Base-by-base conservation (phyloP, 129 eudicot species). In the Pulicaria dysenterica region DNA sequence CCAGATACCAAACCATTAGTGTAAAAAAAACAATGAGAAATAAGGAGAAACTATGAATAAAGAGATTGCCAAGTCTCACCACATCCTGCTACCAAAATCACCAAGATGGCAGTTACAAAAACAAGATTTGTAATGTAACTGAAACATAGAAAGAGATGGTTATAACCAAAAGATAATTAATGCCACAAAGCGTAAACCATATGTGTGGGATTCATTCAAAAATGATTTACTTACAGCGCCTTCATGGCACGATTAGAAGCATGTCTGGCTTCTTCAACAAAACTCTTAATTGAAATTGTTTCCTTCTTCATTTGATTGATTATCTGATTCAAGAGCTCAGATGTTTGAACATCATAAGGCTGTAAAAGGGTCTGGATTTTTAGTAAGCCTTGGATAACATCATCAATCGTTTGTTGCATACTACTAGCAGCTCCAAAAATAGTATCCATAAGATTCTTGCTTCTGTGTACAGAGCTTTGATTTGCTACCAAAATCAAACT, bases 101-200 rank as follows among this genome's bases (percentile, higher is more conserved):
- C 81, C 78, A 83, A 66, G 74, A 83, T 88, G 34, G 79, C 46
- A 2, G 70, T 62, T 53, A 76, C 91, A 51, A 83, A 78, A 17
- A 81, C 87, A 78, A 88, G 81, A 77, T 83, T 88, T 57, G 81
- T 76, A 12, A 70, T 45, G 64, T 81, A 81, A 79, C 95, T 88
- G 72, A n/a, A 77, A 75, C 55, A 44, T 5, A 69, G 5, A 36
- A 60, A 42, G 3, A 65, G 3, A 4, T 37, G 37, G 49, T 73
- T 64, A 40, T 72, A 47, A 73, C 58, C 57, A 47, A 44, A 39
- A 10, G 7, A 39, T 43, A 47, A 4, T 10, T 43, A 47, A 4
- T 10, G 17, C 5, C 48, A 77, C 24, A 79, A 8, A 57, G 14
- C 4, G 8, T 6, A 61, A 59, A n/a, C 9, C 8, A n/a, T 14